Evolutionary conservation across 805 yeast genomes (phyloP).

Genomic region (Metschnikowia kunwiensis): DNA sequence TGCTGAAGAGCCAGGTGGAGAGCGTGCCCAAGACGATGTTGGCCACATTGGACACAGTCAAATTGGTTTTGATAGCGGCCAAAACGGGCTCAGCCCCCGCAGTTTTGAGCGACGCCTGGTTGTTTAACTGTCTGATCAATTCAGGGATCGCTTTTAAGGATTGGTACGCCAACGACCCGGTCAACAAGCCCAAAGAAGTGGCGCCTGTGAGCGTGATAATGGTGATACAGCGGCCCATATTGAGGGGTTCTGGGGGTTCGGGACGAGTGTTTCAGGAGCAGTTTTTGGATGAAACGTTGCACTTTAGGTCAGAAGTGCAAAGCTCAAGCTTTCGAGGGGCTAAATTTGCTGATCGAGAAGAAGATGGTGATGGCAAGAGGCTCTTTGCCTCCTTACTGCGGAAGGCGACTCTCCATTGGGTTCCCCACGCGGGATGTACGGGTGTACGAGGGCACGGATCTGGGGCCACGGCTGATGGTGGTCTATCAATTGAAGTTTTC

Average conservation of each 20-base stretch:
- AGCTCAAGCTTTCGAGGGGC: too few species aligned
- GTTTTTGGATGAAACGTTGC: too few species aligned
- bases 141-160: conserved; percentile 31
- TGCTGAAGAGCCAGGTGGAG: conserved; percentile 44
- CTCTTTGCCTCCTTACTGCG: conserved; percentile 6
- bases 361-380: too few species aligned
- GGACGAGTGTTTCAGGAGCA: too few species aligned
- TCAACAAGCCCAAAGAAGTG: conserved; percentile 63
- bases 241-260: too few species aligned
- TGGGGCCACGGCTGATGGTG: too few species aligned
- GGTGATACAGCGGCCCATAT: conserved; percentile 37
- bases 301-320: too few species aligned
- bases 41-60: conserved; percentile 30
- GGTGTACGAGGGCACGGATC: conserved; percentile 3
- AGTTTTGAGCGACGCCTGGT: conserved; percentile 15
- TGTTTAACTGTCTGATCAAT: conserved; percentile 28
- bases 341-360: too few species aligned
- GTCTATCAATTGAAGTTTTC: too few species aligned
- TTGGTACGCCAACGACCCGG: conserved; percentile 49
- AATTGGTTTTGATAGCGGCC: conserved; percentile 21
- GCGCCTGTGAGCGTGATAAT: conserved; percentile 61
- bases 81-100: conserved; percentile 13
- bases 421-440: conserved; percentile 7
- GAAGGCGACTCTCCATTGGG: conserved; percentile 9
- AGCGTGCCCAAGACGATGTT: conserved; percentile 42